Percentiles rank a stretch among this genome's conserved stretches.
Evolutionary conservation across 805 yeast genomes (phyloP).

Genomic region (Ogataea nakhonphanomensis): DNA sequence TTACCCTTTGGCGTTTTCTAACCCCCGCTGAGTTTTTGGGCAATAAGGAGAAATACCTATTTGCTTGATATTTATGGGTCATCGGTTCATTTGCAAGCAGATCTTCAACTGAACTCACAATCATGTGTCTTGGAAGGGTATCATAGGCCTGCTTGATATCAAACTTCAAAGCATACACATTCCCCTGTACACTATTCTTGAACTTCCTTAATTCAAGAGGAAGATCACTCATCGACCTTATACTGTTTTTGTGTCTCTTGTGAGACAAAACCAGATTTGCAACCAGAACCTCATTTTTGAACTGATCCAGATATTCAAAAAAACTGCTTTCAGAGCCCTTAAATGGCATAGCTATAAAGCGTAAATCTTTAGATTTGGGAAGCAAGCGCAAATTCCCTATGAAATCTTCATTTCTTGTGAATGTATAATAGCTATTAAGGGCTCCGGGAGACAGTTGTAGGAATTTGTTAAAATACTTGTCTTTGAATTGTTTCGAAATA

Average conservation of each 20-base stretch:
- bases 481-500: conserved; percentile 41
- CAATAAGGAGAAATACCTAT: neutral
- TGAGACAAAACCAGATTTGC: conserved; percentile 36
- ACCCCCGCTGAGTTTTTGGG: neutral
- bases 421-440: conserved; percentile 15
- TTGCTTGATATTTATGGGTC: conserved; percentile 1
- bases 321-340: conserved; percentile 35
- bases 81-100: conserved; percentile 18
- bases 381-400: conserved; percentile 47
- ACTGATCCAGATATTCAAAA: conserved; percentile 33
- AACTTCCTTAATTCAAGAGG: conserved; percentile 38
- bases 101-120: conserved; percentile 11
- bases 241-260: conserved; percentile 10
- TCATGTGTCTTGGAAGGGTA: conserved; percentile 49
- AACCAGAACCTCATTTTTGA: conserved; percentile 42
- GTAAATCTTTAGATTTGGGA: conserved; percentile 60
- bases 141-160: conserved; percentile 81
- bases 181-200: conserved; percentile 29
- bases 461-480: conserved; percentile 38
- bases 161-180: conserved; percentile 53
- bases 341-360: conserved; percentile 57
- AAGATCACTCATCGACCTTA: conserved; percentile 43
- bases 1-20: conserved; percentile 1
- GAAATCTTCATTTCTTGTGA: conserved; percentile 25
- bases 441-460: conserved; percentile 26